These are phyloP conservation scores for Sanghuangporus baumii DNA, from an alignment of 1,284 basidiomycete species.

Conservation along the genomic window DNA sequence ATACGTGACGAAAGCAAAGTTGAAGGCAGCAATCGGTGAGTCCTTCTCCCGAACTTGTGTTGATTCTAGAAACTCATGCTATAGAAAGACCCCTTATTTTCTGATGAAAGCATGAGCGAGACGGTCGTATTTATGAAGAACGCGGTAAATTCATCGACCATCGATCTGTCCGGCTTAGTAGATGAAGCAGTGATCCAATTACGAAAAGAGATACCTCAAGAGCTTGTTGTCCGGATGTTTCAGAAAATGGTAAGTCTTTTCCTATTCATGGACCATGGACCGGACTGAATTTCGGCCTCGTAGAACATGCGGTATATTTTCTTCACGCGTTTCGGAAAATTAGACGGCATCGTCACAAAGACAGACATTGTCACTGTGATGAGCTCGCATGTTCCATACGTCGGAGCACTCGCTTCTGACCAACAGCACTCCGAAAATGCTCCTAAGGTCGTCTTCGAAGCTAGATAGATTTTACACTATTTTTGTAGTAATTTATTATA, in stretches of 20 bases:
- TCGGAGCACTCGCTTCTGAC: constrained; percentile 34
- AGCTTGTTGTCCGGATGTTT: constrained; percentile 67
- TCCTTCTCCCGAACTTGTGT: constrained; percentile 4
- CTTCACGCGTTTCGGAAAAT: constrained; percentile 53
- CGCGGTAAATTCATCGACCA: constrained; percentile 27
- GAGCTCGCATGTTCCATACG: constrained; percentile 53
- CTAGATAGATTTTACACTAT: constrained; percentile 7
- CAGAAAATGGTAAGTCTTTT: constrained; percentile 52
- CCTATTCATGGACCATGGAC: background rate
- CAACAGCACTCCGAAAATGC: background rate
- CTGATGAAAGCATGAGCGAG: constrained; percentile 23
- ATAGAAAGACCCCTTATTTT: constrained; percentile 27
- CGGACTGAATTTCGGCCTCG: background rate
- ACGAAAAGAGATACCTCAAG: constrained; percentile 60
- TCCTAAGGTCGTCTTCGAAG: constrained; percentile 14
- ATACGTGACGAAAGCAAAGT: constrained; percentile 51
- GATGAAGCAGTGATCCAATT: constrained; percentile 59
- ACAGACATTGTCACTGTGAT: constrained; percentile 58
- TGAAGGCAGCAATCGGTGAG: constrained; percentile 46
- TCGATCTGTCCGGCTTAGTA: constrained; percentile 44
- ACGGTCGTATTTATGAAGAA: constrained; percentile 20
- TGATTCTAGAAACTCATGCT: background rate
- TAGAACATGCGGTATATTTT: constrained; percentile 65
- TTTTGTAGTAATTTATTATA: background rate
- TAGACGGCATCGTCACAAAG: constrained; percentile 65